Base-by-base conservation (phyloP, 345 rosid genomes). In the Arabis alpina region DNA sequence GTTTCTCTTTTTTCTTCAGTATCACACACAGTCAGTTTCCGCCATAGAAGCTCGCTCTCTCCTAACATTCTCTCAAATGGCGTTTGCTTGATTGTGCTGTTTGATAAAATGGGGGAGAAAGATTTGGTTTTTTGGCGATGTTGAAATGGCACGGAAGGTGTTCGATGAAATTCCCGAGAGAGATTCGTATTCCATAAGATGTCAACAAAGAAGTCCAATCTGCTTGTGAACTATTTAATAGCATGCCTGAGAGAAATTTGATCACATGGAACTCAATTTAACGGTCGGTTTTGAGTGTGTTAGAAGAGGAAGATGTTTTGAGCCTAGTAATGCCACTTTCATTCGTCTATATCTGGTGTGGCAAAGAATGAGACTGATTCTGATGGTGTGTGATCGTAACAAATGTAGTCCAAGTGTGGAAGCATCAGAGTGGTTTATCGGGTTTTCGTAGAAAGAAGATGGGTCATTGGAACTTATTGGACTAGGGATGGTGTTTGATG, bases 371-470 rank as follows among this genome's bases (percentile, higher is more conserved):
- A 1, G 23, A 56, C 66, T 45, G 61, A n/a, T n/a, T n/a, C n/a
- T n/a, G n/a, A n/a, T n/a, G n/a, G n/a, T n/a, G n/a, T n/a, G n/a
- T n/a, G 51, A 47, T 57, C 83, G 84, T 84, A 40, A 88, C 90
- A 85, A 61, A 86, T 88, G 92, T 88, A 85, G 64, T 83, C 92
- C 60, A 88, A 76, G 57, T 85, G 97, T 65, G 92, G 92, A 70
- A 75, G 81, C 73, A 79, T 86, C 10, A 71, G 48, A 75, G 73
- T 78, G 87, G 92, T 11, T 14, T 77, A 48, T n/a, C 65, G 3
- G 55, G 71, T 41, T 88, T 81, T 72, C 41, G 25, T n/a, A 67
- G 63, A 47, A 88, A 76, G 82, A 84, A 84, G 73, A 56, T 90
- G 25, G 85, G 85, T 50, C 85, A 90, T 47, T 90, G 97, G 89